These are phyloP conservation scores for Boletus rex-veris DNA, from an alignment of 768 basidiomycete species.

Conservation along the genomic window DNA sequence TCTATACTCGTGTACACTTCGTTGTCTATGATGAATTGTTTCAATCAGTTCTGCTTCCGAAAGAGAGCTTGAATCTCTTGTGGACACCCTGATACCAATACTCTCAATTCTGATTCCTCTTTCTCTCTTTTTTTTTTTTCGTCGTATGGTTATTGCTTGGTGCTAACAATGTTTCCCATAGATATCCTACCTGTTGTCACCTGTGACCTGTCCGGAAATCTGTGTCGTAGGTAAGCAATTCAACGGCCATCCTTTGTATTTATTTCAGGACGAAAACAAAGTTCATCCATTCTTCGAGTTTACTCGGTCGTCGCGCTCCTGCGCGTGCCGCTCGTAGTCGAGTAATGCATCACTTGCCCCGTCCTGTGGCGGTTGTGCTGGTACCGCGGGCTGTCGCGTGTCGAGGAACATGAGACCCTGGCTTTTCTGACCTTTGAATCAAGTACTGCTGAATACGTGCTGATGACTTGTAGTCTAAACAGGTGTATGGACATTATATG, in stretches of 20 bases:
- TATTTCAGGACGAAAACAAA: conserved; percentile 58
- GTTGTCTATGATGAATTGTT: conserved; percentile 42
- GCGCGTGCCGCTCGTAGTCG: conserved; percentile 36
- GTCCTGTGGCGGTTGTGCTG: conserved; percentile 50
- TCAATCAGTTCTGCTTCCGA: conserved; percentile 84
- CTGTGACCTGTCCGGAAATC: not conserved
- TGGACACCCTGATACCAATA: conserved; percentile 57
- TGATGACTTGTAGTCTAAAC: conserved; percentile 4
- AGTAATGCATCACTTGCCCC: conserved; percentile 37
- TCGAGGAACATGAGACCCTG: conserved; percentile 52
- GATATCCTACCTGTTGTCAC: not conserved
- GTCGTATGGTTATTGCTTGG: not conserved
- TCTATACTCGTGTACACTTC: not conserved
- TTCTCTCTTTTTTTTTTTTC: not conserved
- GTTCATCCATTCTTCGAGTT: conserved; percentile 86
- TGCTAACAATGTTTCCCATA: conserved; percentile 6
- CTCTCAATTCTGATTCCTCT: conserved; percentile 45
- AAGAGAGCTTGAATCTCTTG: conserved; percentile 64
- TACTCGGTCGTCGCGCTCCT: conserved; percentile 34
- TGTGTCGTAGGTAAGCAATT: not conserved
- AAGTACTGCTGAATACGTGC: not conserved
- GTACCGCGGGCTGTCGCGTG: conserved; percentile 29
- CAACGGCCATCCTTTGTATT: not conserved
- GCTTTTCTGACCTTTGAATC: conserved; percentile 55
- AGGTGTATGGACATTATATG: conserved; percentile 1